Percentiles rank a stretch among this genome's conserved stretches.
These are phyloP conservation scores for Pisolithus orientalis DNA, from an alignment of 768 basidiomycete species.

Conservation along the genomic window DNA sequence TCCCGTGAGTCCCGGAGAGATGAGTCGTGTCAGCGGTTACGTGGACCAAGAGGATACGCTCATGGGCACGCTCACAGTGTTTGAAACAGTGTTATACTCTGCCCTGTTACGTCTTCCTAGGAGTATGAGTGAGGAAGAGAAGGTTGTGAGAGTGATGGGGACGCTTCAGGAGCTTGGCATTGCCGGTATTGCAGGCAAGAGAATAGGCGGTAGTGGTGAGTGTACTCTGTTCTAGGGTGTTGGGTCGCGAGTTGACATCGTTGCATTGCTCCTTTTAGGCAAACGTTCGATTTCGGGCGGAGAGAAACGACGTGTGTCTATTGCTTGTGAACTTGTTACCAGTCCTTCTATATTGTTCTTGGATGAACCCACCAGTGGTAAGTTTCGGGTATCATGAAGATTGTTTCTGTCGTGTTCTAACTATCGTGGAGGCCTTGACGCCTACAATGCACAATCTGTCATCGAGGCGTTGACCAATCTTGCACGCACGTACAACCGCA, in stretches of 20 bases:
- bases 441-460: slow-evolving; percentile 94
- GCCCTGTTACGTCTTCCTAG: slow-evolving; percentile 85
- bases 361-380: slow-evolving; percentile 95
- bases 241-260: not conserved
- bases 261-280: slow-evolving; percentile 35
- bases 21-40: slow-evolving; percentile 84
- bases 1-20: slow-evolving; percentile 63
- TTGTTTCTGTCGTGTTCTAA: slow-evolving; percentile 4
- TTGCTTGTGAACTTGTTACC: slow-evolving; percentile 97
- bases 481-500: slow-evolving; percentile 85
- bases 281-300: slow-evolving; percentile 92
- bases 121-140: slow-evolving; percentile 95
- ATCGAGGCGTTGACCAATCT: slow-evolving; percentile 83
- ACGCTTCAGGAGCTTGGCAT: slow-evolving; percentile 97
- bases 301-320: slow-evolving; percentile 93
- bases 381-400: slow-evolving; percentile 16
- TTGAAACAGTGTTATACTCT: slow-evolving; percentile 94
- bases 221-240: not conserved
- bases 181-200: slow-evolving; percentile 78
- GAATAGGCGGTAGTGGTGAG: slow-evolving; percentile 84
- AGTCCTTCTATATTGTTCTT: slow-evolving; percentile 94
- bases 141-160: slow-evolving; percentile 89
- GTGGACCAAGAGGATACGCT: slow-evolving; percentile 98
- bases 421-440: slow-evolving; percentile 64
- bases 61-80: slow-evolving; percentile 95